A percentile compares a stretch with the other conserved stretches of the same genome.
These are phyloP conservation scores for Curvularia verruculosa DNA, from an alignment of 2,329 filamentous ascomycete species.

Conservation along the genomic window DNA sequence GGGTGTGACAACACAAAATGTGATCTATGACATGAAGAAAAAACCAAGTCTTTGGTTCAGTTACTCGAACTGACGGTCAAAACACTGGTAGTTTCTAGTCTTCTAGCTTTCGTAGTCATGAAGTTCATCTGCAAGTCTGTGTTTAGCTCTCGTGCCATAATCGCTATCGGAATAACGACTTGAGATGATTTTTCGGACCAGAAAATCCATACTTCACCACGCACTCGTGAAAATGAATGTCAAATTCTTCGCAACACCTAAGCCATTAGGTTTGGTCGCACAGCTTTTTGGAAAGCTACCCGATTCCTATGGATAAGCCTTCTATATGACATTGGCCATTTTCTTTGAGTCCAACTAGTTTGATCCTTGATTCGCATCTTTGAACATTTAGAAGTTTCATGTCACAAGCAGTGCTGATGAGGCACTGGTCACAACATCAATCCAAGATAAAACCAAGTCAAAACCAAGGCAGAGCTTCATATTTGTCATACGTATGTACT, in stretches of 20 bases:
- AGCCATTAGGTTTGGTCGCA: no score
- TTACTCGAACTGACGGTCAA: background rate
- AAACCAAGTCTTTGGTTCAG: background rate
- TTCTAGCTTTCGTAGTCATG: background rate
- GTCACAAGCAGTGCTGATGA: constrained; percentile 9
- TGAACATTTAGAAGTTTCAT: constrained; percentile 17
- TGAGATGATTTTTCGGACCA: constrained; percentile 22
- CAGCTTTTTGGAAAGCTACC: no score
- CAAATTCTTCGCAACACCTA: no score
- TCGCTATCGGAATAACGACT: background rate
- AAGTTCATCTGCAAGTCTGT: background rate
- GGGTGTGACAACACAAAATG: no score
- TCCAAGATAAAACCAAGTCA: constrained; percentile 19
- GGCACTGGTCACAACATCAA: constrained; percentile 24
- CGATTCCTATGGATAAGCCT: no score
- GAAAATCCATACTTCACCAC: constrained; percentile 26
- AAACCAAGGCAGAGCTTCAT: no score
- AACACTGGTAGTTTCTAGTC: background rate
- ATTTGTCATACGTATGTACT: no score
- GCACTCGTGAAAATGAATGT: no score
- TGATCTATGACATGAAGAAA: no score
- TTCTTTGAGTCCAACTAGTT: no score
- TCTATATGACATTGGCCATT: no score
- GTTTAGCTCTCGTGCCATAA: background rate
- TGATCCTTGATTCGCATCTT: constrained; percentile 12